A percentile compares a stretch with the other conserved stretches of the same genome.
These are phyloP conservation scores for Ceratonia siliqua DNA, from an alignment of 306 rosid species.

Conservation along the genomic window DNA sequence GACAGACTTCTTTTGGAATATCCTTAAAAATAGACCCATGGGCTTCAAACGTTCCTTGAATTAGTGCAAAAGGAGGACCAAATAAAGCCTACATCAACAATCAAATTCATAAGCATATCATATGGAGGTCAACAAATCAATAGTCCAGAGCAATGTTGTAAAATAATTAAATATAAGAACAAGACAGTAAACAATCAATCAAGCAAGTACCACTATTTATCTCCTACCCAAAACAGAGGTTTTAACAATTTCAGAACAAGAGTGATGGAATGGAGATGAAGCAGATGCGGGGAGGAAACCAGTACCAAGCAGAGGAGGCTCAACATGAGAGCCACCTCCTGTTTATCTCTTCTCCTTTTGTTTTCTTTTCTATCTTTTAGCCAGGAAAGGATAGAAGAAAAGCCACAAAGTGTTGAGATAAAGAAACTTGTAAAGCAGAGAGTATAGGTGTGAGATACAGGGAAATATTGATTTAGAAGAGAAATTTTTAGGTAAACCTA, in stretches of 20 bases:
- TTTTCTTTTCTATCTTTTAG: not conserved
- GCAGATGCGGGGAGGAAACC: not conserved
- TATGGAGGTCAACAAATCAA: not conserved
- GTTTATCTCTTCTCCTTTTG: not conserved
- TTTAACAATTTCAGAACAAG: not conserved
- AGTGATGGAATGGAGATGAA: not conserved
- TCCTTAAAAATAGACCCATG: slow-evolving; percentile 38
- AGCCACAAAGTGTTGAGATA: not conserved
- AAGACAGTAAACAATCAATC: not conserved
- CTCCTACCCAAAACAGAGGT: not conserved
- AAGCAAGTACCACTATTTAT: not conserved
- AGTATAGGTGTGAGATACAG: not conserved
- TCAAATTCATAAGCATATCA: slow-evolving; percentile 23
- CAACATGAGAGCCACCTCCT: not conserved
- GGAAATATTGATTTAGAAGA: too few species aligned
- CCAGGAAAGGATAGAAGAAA: not conserved
- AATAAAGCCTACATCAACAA: slow-evolving; percentile 42
- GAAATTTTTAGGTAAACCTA: too few species aligned
- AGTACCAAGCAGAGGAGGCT: not conserved
- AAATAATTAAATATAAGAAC: slow-evolving; percentile 2
- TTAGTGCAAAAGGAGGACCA: slow-evolving; percentile 55
- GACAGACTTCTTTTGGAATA: slow-evolving; percentile 51
- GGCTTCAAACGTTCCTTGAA: slow-evolving; percentile 57
- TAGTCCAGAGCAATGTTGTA: not conserved
- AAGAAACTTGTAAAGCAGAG: not conserved